Base-by-base conservation (phyloP, 1,139 yeast species). In the Lodderomyces parapsilosis region DNA sequence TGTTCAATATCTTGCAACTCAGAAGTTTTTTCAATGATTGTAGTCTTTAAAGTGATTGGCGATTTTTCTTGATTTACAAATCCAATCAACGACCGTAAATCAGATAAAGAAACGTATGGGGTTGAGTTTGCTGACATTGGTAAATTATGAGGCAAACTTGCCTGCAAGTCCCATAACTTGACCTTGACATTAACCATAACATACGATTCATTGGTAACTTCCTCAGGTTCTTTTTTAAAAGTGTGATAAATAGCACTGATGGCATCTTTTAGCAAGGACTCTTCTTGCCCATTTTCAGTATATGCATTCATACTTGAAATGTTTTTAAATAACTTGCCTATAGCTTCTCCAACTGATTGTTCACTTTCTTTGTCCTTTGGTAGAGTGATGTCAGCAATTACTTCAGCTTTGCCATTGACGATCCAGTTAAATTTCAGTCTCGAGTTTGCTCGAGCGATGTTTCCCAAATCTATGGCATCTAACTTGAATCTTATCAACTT, bases 331-430 rank as follows among this genome's bases (percentile, higher is more conserved):
- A 67, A 49, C 38, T 59, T 59, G 9, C 62, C 52, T 32, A 67
- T 48, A 23, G 63, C 56, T 41, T 58, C 56, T 33, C 64, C 54
- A 9, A 68, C 52, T 8, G 59, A 50, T 14, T 55, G 53, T 15
- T 49, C 52, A 14, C 54, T 52, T 17, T 51, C 38, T 17, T 67
- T 61, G 4, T 50, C 47, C 22, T 55, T 57, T 13, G 38, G 38
- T 13, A 85, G 67, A 71, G 82, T 80, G 19, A 86, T 77, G 62
- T 86, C 93, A 2, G 88, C 87, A 13, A 75, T 66, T 2, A 86
- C 65, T 49, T 85, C 90, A 1, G 86, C 83, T 50, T 79, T 80
- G 2, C 93, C 91, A 42, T 79, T 80, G 17, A 75, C 73, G 10
- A 85, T 63, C 93, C 93, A 85, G 55, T 82, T 83, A 56, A 85